Evolutionary conservation across 2,329 filamentous ascomycete species (phyloP).

Genomic region (Sarocladiaceae sp.): DNA sequence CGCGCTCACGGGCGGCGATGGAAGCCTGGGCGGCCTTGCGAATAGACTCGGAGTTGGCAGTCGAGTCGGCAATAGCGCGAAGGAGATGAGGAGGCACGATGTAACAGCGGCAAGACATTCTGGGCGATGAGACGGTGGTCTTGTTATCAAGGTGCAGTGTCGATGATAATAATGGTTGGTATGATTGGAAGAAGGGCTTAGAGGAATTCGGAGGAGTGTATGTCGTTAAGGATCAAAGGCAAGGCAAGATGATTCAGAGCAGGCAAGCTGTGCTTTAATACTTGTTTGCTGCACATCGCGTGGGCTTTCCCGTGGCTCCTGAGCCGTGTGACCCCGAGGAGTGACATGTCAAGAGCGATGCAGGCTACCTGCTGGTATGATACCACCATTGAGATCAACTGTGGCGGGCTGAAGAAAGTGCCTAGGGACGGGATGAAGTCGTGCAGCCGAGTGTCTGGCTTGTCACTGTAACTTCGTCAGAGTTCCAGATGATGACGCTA

Average conservation of each 20-base stretch:
- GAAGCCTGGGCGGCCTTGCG: constrained; percentile 29
- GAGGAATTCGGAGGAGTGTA: too few species aligned
- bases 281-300: neutral
- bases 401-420: constrained; percentile 2
- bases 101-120: constrained; percentile 23
- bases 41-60: constrained; percentile 27
- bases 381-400: neutral
- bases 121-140: too few species aligned
- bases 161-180: neutral
- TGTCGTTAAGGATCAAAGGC: neutral
- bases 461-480: too few species aligned
- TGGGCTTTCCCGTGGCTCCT: neutral
- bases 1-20: constrained; percentile 26
- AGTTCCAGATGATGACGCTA: neutral
- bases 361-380: neutral
- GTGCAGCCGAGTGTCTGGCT: neutral
- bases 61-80: constrained; percentile 33
- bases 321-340: neutral
- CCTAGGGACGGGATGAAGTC: neutral
- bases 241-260: neutral
- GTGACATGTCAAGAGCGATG: neutral
- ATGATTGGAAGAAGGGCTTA: neutral
- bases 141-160: too few species aligned
- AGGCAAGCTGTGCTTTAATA: neutral
- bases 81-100: constrained; percentile 42